These are phyloP conservation scores for Claviceps humidiphila DNA, from an alignment of 2,329 filamentous ascomycete genomes.

Conservation along the genomic window DNA sequence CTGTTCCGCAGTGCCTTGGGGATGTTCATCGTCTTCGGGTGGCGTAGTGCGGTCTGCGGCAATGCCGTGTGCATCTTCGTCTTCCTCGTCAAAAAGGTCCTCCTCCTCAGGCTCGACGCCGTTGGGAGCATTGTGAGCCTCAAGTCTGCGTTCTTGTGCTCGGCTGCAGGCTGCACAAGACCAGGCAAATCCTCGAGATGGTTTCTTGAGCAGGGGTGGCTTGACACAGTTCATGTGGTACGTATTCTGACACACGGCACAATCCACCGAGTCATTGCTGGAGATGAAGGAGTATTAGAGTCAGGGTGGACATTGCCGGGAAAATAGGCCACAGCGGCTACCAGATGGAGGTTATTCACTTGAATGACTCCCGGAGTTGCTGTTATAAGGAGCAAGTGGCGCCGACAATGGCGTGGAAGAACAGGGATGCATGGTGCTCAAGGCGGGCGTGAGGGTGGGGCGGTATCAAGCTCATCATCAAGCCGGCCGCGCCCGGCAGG, in stretches of 20 bases:
- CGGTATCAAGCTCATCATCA: neutral
- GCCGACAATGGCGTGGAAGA: constrained; percentile 2
- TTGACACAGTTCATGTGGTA: constrained; percentile 98
- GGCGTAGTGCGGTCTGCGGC: constrained; percentile 53
- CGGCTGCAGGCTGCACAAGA: constrained; percentile 92
- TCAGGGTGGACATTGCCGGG: neutral
- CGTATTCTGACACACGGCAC: constrained; percentile 84
- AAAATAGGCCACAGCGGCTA: neutral
- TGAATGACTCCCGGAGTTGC: neutral
- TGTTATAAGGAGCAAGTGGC: neutral
- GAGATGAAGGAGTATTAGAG: neutral
- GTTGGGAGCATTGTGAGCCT: constrained; percentile 76
- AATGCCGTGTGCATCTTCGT: constrained; percentile 46
- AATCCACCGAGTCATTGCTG: constrained; percentile 91
- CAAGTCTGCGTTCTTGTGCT: constrained; percentile 84
- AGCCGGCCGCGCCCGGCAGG: constrained; percentile 1
- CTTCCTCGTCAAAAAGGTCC: constrained; percentile 54
- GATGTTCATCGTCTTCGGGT: constrained; percentile 42
- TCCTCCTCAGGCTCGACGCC: constrained; percentile 58
- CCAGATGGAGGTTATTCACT: neutral
- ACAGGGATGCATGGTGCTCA: constrained; percentile 6
- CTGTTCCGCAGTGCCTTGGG: constrained; percentile 65
- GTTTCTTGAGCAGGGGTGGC: constrained; percentile 85
- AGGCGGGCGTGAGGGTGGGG: constrained; percentile 3
- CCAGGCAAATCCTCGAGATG: constrained; percentile 94